A percentile compares a stretch with the other conserved stretches of the same genome.
These are phyloP conservation scores for Saussurea involucrata DNA, from an alignment of 129 eudicot genomes.

Conservation along the genomic window DNA sequence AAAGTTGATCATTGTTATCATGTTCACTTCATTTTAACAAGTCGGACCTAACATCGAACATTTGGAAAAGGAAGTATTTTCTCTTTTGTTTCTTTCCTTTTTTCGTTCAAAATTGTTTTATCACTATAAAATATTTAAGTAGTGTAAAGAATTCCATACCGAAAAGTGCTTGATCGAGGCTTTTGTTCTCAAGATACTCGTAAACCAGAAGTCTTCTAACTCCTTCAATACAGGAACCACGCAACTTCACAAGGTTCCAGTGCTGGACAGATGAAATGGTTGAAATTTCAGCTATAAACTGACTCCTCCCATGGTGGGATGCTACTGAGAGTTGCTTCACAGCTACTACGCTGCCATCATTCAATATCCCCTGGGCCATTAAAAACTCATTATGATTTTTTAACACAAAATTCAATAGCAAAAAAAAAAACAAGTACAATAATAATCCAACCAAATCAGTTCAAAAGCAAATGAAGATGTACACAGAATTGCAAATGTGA, in stretches of 20 bases:
- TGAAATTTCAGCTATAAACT: constrained; percentile 69
- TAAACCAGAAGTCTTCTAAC: constrained; percentile 56
- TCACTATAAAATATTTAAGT: background rate
- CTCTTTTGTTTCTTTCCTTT: background rate
- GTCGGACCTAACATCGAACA: background rate
- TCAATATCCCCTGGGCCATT: constrained; percentile 45
- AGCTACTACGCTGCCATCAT: constrained; percentile 61
- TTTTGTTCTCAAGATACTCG: constrained; percentile 65
- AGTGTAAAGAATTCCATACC: constrained; percentile 28
- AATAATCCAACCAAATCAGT: background rate
- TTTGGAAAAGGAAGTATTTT: background rate
- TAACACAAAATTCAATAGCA: background rate
- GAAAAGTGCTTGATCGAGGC: constrained; percentile 72
- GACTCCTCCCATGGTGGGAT: constrained; percentile 54
- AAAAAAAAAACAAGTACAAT: background rate
- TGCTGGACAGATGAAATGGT: constrained; percentile 84
- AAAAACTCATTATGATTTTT: background rate
- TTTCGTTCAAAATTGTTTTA: background rate
- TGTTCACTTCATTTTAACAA: background rate
- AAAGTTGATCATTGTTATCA: background rate
- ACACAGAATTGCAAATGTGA: background rate
- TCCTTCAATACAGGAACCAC: constrained; percentile 71
- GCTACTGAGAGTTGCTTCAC: constrained; percentile 64
- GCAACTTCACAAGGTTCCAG: constrained; percentile 64
- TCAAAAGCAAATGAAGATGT: background rate